These are phyloP conservation scores for Calycina marina DNA, from an alignment of 2,329 filamentous ascomycete species.

Conservation along the genomic window DNA sequence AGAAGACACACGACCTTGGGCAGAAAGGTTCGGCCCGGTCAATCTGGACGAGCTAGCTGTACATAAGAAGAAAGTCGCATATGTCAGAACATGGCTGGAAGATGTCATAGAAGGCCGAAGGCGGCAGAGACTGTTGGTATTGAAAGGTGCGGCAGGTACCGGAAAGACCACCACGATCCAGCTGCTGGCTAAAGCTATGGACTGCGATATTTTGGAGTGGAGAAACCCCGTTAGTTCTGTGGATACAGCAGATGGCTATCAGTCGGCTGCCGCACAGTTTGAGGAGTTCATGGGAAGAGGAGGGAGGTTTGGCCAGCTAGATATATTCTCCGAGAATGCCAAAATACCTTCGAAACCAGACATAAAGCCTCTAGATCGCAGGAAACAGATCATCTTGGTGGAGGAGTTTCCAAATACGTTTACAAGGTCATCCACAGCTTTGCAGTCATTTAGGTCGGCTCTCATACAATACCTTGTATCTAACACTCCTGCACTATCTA, in stretches of 20 bases:
- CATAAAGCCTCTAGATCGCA: constrained; percentile 16
- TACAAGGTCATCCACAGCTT: constrained; percentile 44
- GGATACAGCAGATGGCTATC: constrained; percentile 43
- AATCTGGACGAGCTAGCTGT: constrained; percentile 77
- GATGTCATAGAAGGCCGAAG: constrained; percentile 51
- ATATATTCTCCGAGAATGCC: constrained; percentile 24
- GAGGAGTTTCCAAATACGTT: constrained; percentile 76
- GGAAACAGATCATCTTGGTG: constrained; percentile 51
- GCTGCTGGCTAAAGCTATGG: constrained; percentile 64
- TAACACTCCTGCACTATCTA: constrained; percentile 42
- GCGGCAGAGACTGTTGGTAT: constrained; percentile 60
- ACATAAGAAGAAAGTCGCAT: constrained; percentile 83
- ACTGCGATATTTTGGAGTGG: constrained; percentile 75
- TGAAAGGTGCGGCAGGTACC: constrained; percentile 82
- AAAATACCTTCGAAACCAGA: constrained; percentile 19
- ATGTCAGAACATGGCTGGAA: constrained; percentile 73
- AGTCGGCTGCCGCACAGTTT: constrained; percentile 67
- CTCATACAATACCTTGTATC: constrained; percentile 62
- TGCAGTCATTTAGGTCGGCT: constrained; percentile 60
- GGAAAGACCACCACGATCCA: constrained; percentile 84
- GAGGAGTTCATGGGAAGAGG: constrained; percentile 80
- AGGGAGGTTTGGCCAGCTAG: constrained; percentile 63
- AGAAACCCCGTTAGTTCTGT: constrained; percentile 58
- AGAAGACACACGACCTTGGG: constrained; percentile 64
- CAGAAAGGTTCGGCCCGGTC: constrained; percentile 64